Evolutionary conservation across 1,284 basidiomycete species (phyloP), one percentile per base, ranked within the genome.

Genomic region (Tetrapyrgos nigripes): DNA sequence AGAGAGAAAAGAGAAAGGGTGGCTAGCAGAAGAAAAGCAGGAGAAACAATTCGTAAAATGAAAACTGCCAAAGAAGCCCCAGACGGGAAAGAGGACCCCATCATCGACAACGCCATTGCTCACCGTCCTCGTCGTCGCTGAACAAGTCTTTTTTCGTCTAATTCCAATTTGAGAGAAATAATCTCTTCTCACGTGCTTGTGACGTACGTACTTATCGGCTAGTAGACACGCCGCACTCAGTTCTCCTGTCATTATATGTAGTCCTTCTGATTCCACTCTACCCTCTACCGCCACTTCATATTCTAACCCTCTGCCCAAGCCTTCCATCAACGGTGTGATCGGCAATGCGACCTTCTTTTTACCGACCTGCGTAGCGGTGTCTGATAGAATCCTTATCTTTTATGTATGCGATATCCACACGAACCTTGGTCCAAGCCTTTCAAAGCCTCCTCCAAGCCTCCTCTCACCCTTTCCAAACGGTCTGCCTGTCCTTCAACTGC

Each of bases 21-120:
- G 19, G 85, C 72, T 53, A 90, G 73, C 51, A 89, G 73, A 33
- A 91, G 81, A 58, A 88, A 69, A 57, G 82, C 75, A 47, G 91
- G 90, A 40, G 88, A 89, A 45, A 87, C 68, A 59, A 90, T 73
- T 64, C 88, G 82, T 50, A 89, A 74, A 58, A 80, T 71, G 66
- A 87, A 82, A 57, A 88, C 76, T 55, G 83, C 76, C 33, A 76
- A 67, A 45, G 73, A 65, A 14, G 71, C 60, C 13, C 68, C 70
- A 55, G 70, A 71, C 53, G 50, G 55, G 45, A 71, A 67, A 56
- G 64, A 64, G 59, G 65, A 59, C 60, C 68, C 62, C 69, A 73
- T 70, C 62, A 72, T 67, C 52, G 65, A 62, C 66, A 68, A 54
- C 64, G 67, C 63, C 54, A 56, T 68, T 64, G 70, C 65, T 33